Evolutionary conservation across 2,329 filamentous ascomycete genomes (phyloP).

Genomic region (Fusarium pseudonygamai): DNA sequence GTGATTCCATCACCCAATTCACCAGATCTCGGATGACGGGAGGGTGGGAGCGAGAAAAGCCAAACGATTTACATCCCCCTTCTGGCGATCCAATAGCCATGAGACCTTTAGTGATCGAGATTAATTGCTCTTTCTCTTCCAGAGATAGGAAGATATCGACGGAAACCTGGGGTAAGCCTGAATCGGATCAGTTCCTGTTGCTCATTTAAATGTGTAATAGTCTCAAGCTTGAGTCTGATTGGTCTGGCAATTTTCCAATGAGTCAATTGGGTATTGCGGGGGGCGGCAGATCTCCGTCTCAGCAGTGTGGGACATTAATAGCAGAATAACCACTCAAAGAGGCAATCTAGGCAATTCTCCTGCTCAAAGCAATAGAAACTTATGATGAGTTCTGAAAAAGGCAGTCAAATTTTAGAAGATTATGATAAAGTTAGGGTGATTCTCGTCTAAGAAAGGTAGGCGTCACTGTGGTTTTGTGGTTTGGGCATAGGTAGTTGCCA

Average conservation of each 20-base stretch:
- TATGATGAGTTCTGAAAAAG: neutral
- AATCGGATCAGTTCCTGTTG: conserved; percentile 32
- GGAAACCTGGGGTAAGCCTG: conserved; percentile 40
- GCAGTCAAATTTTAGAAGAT: neutral
- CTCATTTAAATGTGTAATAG: conserved; percentile 40
- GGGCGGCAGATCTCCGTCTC: conserved; percentile 41
- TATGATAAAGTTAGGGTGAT: neutral
- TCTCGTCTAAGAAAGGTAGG: neutral
- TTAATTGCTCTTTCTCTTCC: conserved; percentile 24
- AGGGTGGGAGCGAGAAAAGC: conserved; percentile 17
- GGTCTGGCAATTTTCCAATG: neutral
- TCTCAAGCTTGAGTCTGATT: conserved; percentile 17
- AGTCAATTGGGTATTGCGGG: conserved; percentile 37
- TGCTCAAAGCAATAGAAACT: neutral
- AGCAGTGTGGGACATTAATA: conserved; percentile 2
- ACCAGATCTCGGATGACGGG: conserved; percentile 20
- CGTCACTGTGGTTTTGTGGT: neutral
- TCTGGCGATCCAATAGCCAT: conserved; percentile 35
- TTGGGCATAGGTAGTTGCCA: neutral
- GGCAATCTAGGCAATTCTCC: too few species aligned
- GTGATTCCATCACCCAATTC: conserved; percentile 40
- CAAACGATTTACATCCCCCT: conserved; percentile 22
- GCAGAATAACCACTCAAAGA: too few species aligned
- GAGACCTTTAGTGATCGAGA: conserved; percentile 40
- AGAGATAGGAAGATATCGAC: conserved; percentile 40